Evolutionary conservation across 2,329 filamentous ascomycete species (phyloP), one percentile per base, ranked within the genome.

Genomic region (Rhynchosporium graminicola): DNA sequence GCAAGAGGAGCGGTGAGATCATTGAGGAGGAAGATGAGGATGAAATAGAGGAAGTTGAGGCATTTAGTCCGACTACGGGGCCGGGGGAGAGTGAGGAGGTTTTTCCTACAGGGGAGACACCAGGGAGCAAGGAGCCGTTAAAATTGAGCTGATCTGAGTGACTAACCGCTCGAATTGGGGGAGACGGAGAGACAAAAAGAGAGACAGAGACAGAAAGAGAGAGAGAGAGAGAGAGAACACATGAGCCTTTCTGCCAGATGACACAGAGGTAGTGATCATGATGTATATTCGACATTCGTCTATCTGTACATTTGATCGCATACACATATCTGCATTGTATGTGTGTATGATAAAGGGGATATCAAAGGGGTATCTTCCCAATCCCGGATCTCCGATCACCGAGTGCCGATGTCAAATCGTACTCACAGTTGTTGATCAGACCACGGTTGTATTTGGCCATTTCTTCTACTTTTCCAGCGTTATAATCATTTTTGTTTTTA

Each of bases 1-100:
- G 88, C 0, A 80, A 90, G 33, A 79, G 87, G 29, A 92, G 89
- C 60, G 87, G 86, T 8, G 90, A 93, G 76, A 87, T 91, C 59
- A 87, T 89, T 40, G 82, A 87, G 65, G 86, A 88, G 67, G 85
- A 85, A 67, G 85, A 87, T 40, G 85, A 87, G 65, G 75, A 77
- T 47, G 76, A 77, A 13, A 72, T 74, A n/a, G 78, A 79, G 28
- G 78, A 82, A 36, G 81, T 83, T 2, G 85, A 88, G 7, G 77
- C 78, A 2, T 87, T 88, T 67, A 80, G 77, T 31, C 83, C 84
- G 0, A 77, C 85, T 20, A 68, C 63, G 1, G 73, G 67, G 9
- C 65, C 67, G 8, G 69, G 65, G 40, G 67, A 71, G 52, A 65
- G 70, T 3, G 73, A 73, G 61, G 72, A 74, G 48, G 68, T 72